phyloP scores from a whole-genome alignment of 352 stramenopile species.

The Pythium chondricola region DNA sequence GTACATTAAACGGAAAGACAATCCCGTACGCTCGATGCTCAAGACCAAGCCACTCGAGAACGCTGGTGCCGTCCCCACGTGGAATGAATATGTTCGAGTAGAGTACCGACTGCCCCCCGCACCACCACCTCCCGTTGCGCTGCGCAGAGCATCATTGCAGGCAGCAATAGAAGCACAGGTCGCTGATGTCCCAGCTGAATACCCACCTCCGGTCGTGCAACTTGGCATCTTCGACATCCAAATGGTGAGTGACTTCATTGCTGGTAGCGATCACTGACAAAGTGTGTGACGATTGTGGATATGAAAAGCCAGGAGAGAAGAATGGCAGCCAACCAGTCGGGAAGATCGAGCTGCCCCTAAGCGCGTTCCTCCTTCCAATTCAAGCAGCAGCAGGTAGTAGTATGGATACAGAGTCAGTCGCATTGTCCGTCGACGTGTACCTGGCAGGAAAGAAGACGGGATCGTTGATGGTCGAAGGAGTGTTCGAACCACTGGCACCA shows the following conservation, averaged over 20 bases:
- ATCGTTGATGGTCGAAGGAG: conserved; percentile 23
- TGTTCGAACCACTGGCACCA: conserved; percentile 33
- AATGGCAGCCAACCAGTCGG: conserved; percentile 28
- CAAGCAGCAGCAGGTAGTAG: background rate
- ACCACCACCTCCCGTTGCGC: background rate
- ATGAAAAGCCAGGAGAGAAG: conserved; percentile 29
- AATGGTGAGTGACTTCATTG: conserved; percentile 27
- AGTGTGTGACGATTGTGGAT: background rate
- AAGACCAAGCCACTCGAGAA: conserved; percentile 47
- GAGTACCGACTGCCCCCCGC: conserved; percentile 29
- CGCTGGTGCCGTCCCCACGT: conserved; percentile 26
- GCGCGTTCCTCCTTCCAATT: conserved; percentile 23
- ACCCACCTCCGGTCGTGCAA: conserved; percentile 32
- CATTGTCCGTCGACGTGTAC: conserved; percentile 26
- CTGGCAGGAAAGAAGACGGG: conserved; percentile 29
- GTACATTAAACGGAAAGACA: conserved; percentile 45
- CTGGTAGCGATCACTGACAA: background rate
- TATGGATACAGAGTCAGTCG: conserved; percentile 5
- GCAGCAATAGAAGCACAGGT: background rate
- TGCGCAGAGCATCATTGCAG: background rate
- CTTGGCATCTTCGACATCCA: conserved; percentile 44
- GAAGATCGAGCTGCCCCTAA: conserved; percentile 33
- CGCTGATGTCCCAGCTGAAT: background rate
- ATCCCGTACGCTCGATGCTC: conserved; percentile 36
- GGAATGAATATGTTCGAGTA: conserved; percentile 46